Evolutionary conservation across 257 asterid species (phyloP).

Genomic region (Nemophila menziesii): DNA sequence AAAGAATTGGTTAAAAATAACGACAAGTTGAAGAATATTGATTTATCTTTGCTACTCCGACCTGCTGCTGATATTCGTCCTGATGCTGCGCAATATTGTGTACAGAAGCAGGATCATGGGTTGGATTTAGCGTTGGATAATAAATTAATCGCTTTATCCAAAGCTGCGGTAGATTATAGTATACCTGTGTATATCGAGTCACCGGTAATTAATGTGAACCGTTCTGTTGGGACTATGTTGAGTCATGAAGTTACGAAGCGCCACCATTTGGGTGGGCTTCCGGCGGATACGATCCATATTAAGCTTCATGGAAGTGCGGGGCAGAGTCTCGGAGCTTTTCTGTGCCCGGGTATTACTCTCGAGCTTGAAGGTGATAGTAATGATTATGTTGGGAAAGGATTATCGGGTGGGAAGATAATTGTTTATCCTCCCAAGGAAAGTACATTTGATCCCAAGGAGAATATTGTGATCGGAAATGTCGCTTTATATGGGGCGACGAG

Average conservation of each 20-base stretch:
- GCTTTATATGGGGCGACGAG: slow-evolving; percentile 90
- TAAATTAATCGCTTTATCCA: slow-evolving; percentile 50
- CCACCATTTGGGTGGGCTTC: slow-evolving; percentile 67
- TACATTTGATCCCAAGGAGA: slow-evolving; percentile 83
- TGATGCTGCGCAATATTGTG: slow-evolving; percentile 89
- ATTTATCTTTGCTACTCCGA: slow-evolving; percentile 76
- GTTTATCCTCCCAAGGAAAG: slow-evolving; percentile 91
- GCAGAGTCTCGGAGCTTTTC: slow-evolving; percentile 97
- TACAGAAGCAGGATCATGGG: slow-evolving; percentile 96
- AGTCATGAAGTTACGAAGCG: slow-evolving; percentile 92
- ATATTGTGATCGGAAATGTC: slow-evolving; percentile 93
- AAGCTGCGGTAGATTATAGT: slow-evolving; percentile 64
- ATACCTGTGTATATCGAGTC: slow-evolving; percentile 82
- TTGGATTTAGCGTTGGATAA: slow-evolving; percentile 93
- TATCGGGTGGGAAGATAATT: slow-evolving; percentile 84
- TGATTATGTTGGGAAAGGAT: slow-evolving; percentile 97
- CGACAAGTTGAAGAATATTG: slow-evolving; percentile 81
- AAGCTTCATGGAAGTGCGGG: slow-evolving; percentile 96
- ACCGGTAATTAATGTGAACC: slow-evolving; percentile 74
- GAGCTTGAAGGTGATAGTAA: slow-evolving; percentile 99
- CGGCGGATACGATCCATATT: slow-evolving; percentile 71
- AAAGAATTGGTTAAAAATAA: slow-evolving; percentile 51
- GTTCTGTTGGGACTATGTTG: slow-evolving; percentile 97
- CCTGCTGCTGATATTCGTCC: slow-evolving; percentile 98
- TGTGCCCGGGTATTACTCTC: slow-evolving; percentile 82